Conservation (phyloP, 2,329 filamentous ascomycete species). For the Colletotrichum tamarilloi region DNA sequence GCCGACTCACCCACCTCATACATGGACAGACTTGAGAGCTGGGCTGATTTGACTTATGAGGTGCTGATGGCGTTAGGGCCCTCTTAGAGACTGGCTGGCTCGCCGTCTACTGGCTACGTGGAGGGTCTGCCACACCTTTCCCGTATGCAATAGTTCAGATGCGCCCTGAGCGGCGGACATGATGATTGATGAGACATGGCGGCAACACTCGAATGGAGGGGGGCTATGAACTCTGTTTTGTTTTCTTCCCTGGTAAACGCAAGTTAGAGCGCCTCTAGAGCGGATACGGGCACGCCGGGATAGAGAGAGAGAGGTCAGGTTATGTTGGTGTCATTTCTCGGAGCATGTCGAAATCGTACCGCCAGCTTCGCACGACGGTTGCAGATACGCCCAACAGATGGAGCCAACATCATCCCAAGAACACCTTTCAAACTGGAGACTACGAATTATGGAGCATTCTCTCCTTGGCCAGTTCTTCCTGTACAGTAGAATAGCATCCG, state of each 20-base stretch:
- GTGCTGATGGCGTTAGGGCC: slow-evolving; percentile 25
- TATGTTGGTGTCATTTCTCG: slow-evolving; percentile 16
- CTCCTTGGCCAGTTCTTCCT: neutral
- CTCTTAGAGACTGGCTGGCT: slow-evolving; percentile 17
- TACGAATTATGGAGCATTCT: neutral
- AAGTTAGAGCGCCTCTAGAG: neutral
- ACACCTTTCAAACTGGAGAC: neutral
- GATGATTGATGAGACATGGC: slow-evolving; percentile 33
- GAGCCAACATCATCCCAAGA: neutral
- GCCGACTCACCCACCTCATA: slow-evolving; percentile 20
- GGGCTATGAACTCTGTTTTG: slow-evolving; percentile 32
- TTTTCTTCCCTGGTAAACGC: neutral
- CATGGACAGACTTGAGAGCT: slow-evolving; percentile 16
- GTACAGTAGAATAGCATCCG: slow-evolving; percentile 9
- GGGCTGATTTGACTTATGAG: slow-evolving; percentile 22
- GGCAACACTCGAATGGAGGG: slow-evolving; percentile 24
- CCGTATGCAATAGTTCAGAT: slow-evolving; percentile 26
- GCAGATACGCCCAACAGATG: neutral
- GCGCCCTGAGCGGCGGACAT: slow-evolving; percentile 29
- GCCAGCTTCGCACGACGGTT: slow-evolving; percentile 12
- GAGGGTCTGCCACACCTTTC: slow-evolving; percentile 28
- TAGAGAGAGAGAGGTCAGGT: neutral
- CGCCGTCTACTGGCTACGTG: slow-evolving; percentile 9
- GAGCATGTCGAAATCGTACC: neutral
- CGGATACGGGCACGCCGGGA: no score